A percentile compares a stretch with the other conserved stretches of the same genome.
Evolutionary conservation across 2,329 filamentous ascomycete species (phyloP).

Genomic region (Incumbomyces delicatus): DNA sequence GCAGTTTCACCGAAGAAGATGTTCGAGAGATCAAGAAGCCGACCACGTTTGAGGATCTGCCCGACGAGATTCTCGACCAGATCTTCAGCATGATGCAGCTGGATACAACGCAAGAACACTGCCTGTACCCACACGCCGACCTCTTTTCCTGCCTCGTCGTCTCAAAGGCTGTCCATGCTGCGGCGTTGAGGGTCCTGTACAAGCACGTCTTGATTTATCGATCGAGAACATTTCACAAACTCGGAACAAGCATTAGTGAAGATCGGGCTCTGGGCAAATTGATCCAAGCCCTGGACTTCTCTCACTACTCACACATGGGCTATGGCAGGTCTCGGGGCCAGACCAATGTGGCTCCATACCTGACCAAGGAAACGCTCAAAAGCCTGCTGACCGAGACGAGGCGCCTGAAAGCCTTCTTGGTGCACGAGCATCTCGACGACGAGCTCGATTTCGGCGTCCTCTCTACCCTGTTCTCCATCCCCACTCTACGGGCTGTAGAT

Average conservation of each 20-base stretch:
- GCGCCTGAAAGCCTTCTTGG: constrained; percentile 65
- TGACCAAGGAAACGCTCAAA: constrained; percentile 63
- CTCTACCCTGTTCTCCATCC: constrained; percentile 59
- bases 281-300: constrained; percentile 72
- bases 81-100: constrained; percentile 67
- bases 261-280: constrained; percentile 63
- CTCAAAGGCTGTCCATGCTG: constrained; percentile 64
- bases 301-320: constrained; percentile 72
- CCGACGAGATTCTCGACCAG: constrained; percentile 42
- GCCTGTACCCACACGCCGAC: constrained; percentile 67
- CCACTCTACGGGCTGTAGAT: constrained; percentile 57
- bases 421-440: constrained; percentile 71
- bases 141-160: constrained; percentile 65
- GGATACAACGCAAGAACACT: constrained; percentile 65
- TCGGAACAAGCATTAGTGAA: constrained; percentile 57
- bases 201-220: constrained; percentile 72
- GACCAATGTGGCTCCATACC: constrained; percentile 63
- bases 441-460: constrained; percentile 62
- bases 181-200: constrained; percentile 66
- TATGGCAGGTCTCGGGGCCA: constrained; percentile 66
- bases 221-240: constrained; percentile 74
- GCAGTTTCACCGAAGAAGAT: neutral
- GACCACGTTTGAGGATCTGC: constrained; percentile 11
- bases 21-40: neutral
- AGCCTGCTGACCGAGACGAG: constrained; percentile 63